Evolutionary conservation across 768 basidiomycete genomes (phyloP).

Genomic region (Peribolospora kevripleyi): DNA sequence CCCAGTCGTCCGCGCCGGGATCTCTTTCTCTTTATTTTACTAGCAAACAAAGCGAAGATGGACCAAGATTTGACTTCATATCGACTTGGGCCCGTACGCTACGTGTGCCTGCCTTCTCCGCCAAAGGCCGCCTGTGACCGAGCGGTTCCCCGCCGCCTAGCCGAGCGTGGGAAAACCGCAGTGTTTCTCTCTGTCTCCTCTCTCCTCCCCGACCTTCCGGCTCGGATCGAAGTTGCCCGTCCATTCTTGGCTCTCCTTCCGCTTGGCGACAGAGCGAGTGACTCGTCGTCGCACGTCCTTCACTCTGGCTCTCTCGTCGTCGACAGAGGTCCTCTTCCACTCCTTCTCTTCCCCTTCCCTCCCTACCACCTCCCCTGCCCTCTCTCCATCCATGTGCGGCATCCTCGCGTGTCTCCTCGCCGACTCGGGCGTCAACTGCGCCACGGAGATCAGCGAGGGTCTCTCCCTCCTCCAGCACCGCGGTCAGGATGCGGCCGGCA

Average conservation of each 20-base stretch:
- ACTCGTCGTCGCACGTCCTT: slow-evolving; percentile 1
- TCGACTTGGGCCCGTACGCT: too few species aligned
- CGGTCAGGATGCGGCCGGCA: slow-evolving; percentile 93
- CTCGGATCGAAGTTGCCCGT: too few species aligned
- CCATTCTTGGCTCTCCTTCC: slow-evolving; percentile 12
- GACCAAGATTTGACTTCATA: too few species aligned
- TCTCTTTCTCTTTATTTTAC: too few species aligned
- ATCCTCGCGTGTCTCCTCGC: neutral
- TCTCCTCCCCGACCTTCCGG: too few species aligned
- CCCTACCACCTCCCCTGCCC: neutral
- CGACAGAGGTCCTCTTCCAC: neutral
- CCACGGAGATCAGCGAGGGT: slow-evolving; percentile 33
- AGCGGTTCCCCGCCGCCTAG: too few species aligned
- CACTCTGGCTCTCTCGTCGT: neutral
- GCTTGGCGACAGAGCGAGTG: neutral
- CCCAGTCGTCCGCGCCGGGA: too few species aligned
- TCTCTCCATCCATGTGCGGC: neutral
- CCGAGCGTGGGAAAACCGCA: too few species aligned
- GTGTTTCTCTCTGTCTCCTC: too few species aligned
- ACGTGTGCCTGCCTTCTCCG: too few species aligned
- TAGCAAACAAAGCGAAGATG: too few species aligned
- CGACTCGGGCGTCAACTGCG: slow-evolving; percentile 3
- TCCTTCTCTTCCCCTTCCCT: neutral
- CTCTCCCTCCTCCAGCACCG: slow-evolving; percentile 88
- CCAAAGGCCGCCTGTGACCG: too few species aligned